Percentiles rank a stretch among this genome's conserved stretches.
Conservation (phyloP, 768 basidiomycete species). For the Tylopilus subfusipes region DNA sequence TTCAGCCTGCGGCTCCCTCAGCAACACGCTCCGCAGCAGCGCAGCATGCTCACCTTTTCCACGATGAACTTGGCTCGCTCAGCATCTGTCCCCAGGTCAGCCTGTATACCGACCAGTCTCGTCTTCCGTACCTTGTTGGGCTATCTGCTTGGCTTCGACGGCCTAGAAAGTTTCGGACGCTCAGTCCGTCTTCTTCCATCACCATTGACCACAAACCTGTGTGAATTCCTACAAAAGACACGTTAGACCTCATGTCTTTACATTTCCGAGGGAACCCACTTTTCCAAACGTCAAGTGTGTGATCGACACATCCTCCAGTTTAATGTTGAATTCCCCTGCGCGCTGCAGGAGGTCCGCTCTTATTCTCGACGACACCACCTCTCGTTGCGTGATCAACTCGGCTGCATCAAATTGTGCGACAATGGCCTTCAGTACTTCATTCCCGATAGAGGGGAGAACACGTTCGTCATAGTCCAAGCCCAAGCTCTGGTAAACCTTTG, state of each 20-base stretch:
- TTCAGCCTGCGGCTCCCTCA: constrained; percentile 67
- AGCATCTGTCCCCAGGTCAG: constrained; percentile 60
- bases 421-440: constrained; percentile 96
- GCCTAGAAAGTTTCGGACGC: constrained; percentile 43
- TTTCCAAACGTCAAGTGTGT: constrained; percentile 88
- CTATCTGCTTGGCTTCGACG: constrained; percentile 99
- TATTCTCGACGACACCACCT: constrained; percentile 93
- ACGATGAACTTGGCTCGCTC: constrained; percentile 99
- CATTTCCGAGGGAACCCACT: constrained; percentile 35
- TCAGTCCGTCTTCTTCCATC: neutral
- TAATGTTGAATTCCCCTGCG: constrained; percentile 94
- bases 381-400: constrained; percentile 94
- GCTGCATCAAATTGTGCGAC: constrained; percentile 98
- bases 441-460: constrained; percentile 94
- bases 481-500: constrained; percentile 92
- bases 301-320: constrained; percentile 96
- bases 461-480: constrained; percentile 98
- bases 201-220: constrained; percentile 38
- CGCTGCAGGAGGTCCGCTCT: constrained; percentile 88
- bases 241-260: constrained; percentile 3
- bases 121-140: constrained; percentile 80
- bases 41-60: constrained; percentile 68
- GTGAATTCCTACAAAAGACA: constrained; percentile 69
- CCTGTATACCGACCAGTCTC: neutral
- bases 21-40: constrained; percentile 5